These are phyloP conservation scores for Venturia nashicola DNA, from an alignment of 2,329 filamentous ascomycete species.

Conservation along the genomic window DNA sequence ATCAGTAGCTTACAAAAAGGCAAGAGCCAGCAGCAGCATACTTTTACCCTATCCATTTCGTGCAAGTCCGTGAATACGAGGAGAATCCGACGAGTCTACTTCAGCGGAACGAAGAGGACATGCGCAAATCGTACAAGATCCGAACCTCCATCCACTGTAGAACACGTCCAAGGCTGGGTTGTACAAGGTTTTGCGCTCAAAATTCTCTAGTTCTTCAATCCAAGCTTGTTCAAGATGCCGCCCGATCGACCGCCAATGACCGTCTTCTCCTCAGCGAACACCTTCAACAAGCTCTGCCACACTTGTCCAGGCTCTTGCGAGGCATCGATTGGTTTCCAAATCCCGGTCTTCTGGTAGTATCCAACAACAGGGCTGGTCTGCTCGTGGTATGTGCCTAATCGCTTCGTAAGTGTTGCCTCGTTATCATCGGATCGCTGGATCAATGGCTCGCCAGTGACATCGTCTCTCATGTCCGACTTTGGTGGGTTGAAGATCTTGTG, in stretches of 20 bases:
- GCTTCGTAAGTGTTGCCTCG: slow-evolving; percentile 89
- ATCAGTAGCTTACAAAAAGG: not conserved
- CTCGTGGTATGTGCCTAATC: slow-evolving; percentile 80
- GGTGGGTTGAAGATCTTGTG: slow-evolving; percentile 99
- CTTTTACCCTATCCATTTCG: not conserved
- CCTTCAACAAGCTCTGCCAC: slow-evolving; percentile 81
- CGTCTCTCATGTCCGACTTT: slow-evolving; percentile 87
- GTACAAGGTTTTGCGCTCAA: not conserved
- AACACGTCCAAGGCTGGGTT: not conserved
- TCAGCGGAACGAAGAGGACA: not conserved
- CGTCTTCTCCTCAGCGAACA: slow-evolving; percentile 57
- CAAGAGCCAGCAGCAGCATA: not conserved
- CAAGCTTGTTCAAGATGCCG: slow-evolving; percentile 39
- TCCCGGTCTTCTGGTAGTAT: slow-evolving; percentile 95
- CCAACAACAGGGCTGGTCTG: slow-evolving; percentile 87
- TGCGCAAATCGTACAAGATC: not conserved
- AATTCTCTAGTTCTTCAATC: slow-evolving; percentile 33
- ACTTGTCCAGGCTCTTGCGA: slow-evolving; percentile 92
- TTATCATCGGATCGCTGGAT: slow-evolving; percentile 97
- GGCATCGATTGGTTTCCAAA: slow-evolving; percentile 92
- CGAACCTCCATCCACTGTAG: not conserved
- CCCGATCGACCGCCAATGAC: slow-evolving; percentile 18
- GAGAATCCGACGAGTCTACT: not conserved
- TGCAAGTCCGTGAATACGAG: not conserved
- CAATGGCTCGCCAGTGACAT: slow-evolving; percentile 90